Percentiles rank a stretch among this genome's conserved stretches.
Conservation (phyloP, 2,329 filamentous ascomycete genomes). For the Graphiopsis chlorocephala region DNA sequence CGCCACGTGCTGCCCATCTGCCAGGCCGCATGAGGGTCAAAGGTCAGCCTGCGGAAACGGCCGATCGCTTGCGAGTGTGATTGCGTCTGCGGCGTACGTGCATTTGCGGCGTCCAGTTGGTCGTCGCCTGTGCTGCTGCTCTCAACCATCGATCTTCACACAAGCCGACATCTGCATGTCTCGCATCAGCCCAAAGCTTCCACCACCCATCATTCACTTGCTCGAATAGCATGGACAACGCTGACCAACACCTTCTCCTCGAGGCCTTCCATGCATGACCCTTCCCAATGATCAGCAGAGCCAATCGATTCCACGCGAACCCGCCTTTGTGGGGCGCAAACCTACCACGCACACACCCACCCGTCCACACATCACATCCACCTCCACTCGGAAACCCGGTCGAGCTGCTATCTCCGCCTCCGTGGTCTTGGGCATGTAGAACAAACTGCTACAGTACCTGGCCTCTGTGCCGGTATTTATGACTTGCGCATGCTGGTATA, state of each 20-base stretch:
- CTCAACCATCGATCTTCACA: neutral
- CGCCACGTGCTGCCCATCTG: neutral
- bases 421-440: neutral
- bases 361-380: neutral
- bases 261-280: neutral
- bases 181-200: neutral
- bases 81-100: neutral
- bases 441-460: no score
- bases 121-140: no score
- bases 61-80: neutral
- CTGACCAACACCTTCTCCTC: neutral
- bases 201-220: no score
- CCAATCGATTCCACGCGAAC: neutral
- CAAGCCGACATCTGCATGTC: no score
- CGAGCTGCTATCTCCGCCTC: neutral
- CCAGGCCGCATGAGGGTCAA: neutral
- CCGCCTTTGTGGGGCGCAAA: neutral
- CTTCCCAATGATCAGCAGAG: neutral
- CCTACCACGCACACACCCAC: neutral
- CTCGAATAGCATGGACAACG: neutral
- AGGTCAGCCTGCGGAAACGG: neutral
- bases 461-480: no score
- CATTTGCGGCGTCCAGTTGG: no score
- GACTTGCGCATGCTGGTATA: neutral
- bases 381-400: neutral